Base-by-base conservation (phyloP, 129 eudicot genomes). In the Centella asiatica region DNA sequence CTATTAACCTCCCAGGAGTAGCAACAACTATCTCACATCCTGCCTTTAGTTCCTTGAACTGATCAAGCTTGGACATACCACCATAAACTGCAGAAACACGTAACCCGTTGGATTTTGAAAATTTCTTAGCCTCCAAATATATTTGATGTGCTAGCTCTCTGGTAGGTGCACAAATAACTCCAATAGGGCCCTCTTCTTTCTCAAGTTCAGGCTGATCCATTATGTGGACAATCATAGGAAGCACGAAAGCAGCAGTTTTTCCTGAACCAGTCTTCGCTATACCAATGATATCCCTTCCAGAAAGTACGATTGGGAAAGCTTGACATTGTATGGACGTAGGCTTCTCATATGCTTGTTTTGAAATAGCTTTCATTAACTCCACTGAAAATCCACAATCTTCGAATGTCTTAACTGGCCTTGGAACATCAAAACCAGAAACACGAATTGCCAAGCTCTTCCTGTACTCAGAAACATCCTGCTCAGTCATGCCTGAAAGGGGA, bases 201-300 rank as follows among this genome's bases (percentile, higher is more conserved):
- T 65, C 81, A 70, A 87, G 78, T 71, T 93, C 99, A 39, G 95
- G 95, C 65, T 93, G 99, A 67, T 93, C 99, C 96, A 93, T 93
- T 40, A 88, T 83, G 73, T 93, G 99, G 20, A 72, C 92, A 65
- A 93, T 85, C 99, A 93, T 85, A 34, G 99, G 99, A 76, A 93
- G 99, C 60, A 93, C 83, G 46, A 93, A 93, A 44, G 96, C 81
- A 59, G 99, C 96, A 49, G 99, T 93, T 74, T 93, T 93, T 64
- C 99, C 99, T 19, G 96, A 87, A 53, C 99, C 99, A 60, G 99
- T 93, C 76, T 93, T 88, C 65, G 99, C 99, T 44, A 93, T 93
- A 50, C 96, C 99, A 62, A 93, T 93, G 46, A 93, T 71, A 74
- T 93, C 99, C 55, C 92, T 80, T 51, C 96, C 96, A 49, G 92